phyloP scores from a whole-genome alignment of 2,329 filamentous ascomycete genomes.

The Chaetomiaceae sp. region DNA sequence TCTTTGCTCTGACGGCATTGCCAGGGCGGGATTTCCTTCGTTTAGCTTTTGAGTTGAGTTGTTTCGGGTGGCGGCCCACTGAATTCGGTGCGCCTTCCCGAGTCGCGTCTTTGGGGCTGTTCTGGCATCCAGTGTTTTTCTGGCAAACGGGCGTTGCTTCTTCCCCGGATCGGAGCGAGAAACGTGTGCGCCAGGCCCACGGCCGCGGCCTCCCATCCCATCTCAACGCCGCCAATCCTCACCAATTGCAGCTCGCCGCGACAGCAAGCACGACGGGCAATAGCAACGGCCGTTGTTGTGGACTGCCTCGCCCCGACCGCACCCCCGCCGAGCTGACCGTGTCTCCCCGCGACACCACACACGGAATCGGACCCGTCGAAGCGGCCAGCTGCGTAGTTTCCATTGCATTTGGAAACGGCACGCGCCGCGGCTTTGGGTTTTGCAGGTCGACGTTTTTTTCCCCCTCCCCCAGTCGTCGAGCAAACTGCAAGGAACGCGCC shows the following conservation, averaged over 20 bases:
- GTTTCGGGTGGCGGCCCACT: conserved; percentile 13
- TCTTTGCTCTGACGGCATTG: conserved; percentile 5
- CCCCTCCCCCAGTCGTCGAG: conserved; percentile 2
- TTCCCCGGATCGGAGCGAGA: conserved; percentile 7
- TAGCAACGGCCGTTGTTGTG: conserved; percentile 6
- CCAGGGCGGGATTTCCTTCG: not conserved
- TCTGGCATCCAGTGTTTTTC: conserved; percentile 5
- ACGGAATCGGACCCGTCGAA: not conserved
- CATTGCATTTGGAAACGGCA: conserved; percentile 1
- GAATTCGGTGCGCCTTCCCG: conserved; percentile 8
- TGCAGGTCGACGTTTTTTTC: not conserved
- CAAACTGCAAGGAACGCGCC: conserved; percentile 24
- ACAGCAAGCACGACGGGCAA: not conserved
- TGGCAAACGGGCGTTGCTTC: conserved; percentile 9
- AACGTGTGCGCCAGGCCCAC: conserved; percentile 3
- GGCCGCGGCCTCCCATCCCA: conserved; percentile 7
- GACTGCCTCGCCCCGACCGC: conserved; percentile 6
- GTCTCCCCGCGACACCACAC: not conserved
- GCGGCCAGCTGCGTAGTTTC: not conserved
- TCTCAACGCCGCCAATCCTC: conserved; percentile 4
- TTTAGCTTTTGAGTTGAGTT: conserved; percentile 1
- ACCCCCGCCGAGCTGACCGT: not conserved
- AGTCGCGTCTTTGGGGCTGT: conserved; percentile 10
- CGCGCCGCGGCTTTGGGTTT: not conserved
- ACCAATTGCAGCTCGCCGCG: conserved; percentile 14